phyloP scores from a whole-genome alignment of 306 rosid species.

The Astragalus glycyphyllos region DNA sequence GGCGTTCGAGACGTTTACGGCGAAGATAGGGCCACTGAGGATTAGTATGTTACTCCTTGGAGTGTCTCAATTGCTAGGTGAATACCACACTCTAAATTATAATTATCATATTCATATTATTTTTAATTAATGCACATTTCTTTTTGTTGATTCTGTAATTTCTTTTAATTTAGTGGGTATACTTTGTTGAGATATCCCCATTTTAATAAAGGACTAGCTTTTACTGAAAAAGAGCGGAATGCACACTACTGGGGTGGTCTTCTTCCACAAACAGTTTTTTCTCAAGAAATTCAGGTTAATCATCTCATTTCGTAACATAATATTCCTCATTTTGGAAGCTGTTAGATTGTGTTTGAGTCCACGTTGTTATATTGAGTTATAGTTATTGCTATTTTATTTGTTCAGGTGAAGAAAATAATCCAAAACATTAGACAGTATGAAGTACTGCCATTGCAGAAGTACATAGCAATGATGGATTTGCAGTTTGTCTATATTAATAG shows the following conservation, averaged over 20 bases:
- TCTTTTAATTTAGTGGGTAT: constrained; percentile 67
- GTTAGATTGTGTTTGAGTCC: constrained; percentile 3
- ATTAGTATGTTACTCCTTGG: constrained; percentile 87
- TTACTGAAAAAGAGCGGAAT: constrained; percentile 89
- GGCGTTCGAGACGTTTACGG: constrained; percentile 75
- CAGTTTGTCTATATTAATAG: too few species aligned
- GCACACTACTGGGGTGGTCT: constrained; percentile 94
- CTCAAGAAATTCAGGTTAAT: constrained; percentile 87
- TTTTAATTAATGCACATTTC: background rate
- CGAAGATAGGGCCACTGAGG: constrained; percentile 80
- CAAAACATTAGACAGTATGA: constrained; percentile 75
- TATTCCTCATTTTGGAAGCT: background rate
- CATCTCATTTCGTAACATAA: constrained; percentile 17
- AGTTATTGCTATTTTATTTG: constrained; percentile 25
- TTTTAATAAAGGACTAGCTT: constrained; percentile 93
- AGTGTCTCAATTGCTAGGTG: constrained; percentile 86
- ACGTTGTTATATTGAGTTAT: constrained; percentile 2
- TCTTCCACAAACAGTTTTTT: constrained; percentile 75
- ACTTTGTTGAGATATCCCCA: constrained; percentile 89
- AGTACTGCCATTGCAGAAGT: constrained; percentile 90
- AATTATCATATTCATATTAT: background rate
- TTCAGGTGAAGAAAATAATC: constrained; percentile 87
- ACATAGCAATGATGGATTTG: constrained; percentile 96
- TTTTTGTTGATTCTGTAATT: background rate
- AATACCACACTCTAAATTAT: constrained; percentile 1